phyloP scores from a whole-genome alignment of 768 basidiomycete species.

The Lentinula edodes region DNA sequence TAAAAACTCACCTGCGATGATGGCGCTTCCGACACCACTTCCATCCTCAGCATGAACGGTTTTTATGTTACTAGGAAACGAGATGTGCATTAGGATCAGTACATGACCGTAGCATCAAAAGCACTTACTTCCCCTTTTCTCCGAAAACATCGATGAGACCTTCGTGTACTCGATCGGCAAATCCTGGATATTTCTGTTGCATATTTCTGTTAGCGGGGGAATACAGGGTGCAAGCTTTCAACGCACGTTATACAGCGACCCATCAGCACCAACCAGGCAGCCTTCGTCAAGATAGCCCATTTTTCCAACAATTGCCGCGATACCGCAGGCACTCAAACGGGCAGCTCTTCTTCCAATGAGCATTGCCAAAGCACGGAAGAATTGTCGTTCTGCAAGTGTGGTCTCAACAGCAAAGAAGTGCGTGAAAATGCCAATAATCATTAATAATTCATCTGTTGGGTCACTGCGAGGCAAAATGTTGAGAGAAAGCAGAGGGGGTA shows the following conservation, averaged over 20 bases:
- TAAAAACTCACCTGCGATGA: slow-evolving; percentile 70
- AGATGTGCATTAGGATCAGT: not conserved
- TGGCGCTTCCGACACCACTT: slow-evolving; percentile 92
- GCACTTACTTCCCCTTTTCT: slow-evolving; percentile 81
- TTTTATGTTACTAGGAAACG: slow-evolving; percentile 48
- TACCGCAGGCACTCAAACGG: slow-evolving; percentile 88
- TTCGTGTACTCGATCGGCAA: slow-evolving; percentile 88
- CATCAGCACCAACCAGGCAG: slow-evolving; percentile 87
- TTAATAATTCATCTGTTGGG: slow-evolving; percentile 92
- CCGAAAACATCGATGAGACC: slow-evolving; percentile 94
- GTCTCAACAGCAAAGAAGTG: slow-evolving; percentile 98
- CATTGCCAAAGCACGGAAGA: slow-evolving; percentile 91
- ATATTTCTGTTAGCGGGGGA: not conserved
- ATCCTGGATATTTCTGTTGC: slow-evolving; percentile 93
- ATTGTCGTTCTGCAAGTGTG: slow-evolving; percentile 92
- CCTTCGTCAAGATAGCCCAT: slow-evolving; percentile 91
- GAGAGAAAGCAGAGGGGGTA: not conserved
- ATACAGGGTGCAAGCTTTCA: not conserved
- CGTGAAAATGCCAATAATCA: slow-evolving; percentile 94
- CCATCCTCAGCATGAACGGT: slow-evolving; percentile 88
- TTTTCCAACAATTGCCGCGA: slow-evolving; percentile 93
- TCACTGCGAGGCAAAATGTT: slow-evolving; percentile 46
- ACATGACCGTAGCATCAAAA: not conserved
- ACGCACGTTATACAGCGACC: slow-evolving; percentile 89
- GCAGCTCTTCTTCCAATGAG: slow-evolving; percentile 89